A percentile compares a stretch with the other conserved stretches of the same genome.
phyloP scores from a whole-genome alignment of 331 rosid genomes.

The Erythrophleum ivorense region DNA sequence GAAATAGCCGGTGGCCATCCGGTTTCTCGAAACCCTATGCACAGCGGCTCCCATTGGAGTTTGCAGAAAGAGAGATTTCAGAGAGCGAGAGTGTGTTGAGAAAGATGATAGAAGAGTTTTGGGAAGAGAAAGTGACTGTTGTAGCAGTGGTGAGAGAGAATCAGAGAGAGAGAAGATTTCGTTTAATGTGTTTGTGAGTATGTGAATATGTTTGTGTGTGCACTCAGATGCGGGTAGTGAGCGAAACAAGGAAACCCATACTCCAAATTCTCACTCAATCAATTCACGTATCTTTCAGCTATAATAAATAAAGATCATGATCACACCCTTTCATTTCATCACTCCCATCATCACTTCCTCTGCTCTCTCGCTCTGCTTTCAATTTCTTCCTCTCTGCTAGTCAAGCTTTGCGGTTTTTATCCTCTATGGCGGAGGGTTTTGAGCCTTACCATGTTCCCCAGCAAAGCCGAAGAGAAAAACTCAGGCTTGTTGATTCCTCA shows the following conservation, averaged over 20 bases:
- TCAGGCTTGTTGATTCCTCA: constrained; percentile 55
- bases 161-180: neutral
- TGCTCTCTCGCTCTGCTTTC: constrained; percentile 33
- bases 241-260: neutral
- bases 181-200: neutral
- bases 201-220: neutral
- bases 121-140: neutral
- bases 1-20: constrained; percentile 65
- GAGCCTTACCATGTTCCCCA: constrained; percentile 91
- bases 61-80: neutral
- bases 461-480: constrained; percentile 92
- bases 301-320: constrained; percentile 32
- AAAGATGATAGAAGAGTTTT: too few relatives aligned
- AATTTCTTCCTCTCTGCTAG: neutral
- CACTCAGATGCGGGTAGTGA: constrained; percentile 13
- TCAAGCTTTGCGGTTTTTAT: neutral
- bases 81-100: too few relatives aligned
- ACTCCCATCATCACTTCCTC: constrained; percentile 8
- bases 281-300: constrained; percentile 25
- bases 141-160: neutral
- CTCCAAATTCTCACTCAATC: constrained; percentile 34
- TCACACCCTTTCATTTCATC: constrained; percentile 45
- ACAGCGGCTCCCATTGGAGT: neutral
- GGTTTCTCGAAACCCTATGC: constrained; percentile 70
- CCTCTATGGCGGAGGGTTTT: constrained; percentile 75